A percentile compares a stretch with the other conserved stretches of the same genome.
These are phyloP conservation scores for Sarocladium brachiariae DNA, from an alignment of 2,329 filamentous ascomycete genomes.

Conservation along the genomic window DNA sequence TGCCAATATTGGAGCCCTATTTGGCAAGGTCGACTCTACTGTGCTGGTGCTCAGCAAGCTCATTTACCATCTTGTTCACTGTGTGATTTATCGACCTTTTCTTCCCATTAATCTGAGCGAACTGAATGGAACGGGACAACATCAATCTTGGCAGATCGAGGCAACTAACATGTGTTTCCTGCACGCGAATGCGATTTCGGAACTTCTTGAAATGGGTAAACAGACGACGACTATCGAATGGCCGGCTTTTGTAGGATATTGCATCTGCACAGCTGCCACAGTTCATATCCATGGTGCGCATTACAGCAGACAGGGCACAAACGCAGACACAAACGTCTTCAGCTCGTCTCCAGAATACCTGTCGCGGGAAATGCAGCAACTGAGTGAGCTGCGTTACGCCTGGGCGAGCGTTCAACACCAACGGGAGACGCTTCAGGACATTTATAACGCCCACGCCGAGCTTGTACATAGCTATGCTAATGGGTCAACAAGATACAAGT, in stretches of 20 bases:
- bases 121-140: constrained; percentile 70
- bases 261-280: constrained; percentile 77
- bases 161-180: constrained; percentile 81
- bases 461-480: constrained; percentile 66
- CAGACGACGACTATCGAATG: constrained; percentile 71
- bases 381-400: constrained; percentile 65
- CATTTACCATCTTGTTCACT: constrained; percentile 81
- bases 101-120: constrained; percentile 78
- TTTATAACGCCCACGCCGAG: constrained; percentile 73
- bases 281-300: constrained; percentile 83
- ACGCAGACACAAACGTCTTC: constrained; percentile 56
- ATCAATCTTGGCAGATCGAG: constrained; percentile 90
- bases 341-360: constrained; percentile 60
- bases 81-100: constrained; percentile 80
- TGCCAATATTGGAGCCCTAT: constrained; percentile 65
- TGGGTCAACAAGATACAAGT: constrained; percentile 62
- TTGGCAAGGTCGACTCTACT: constrained; percentile 72
- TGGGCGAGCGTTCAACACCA: constrained; percentile 80
- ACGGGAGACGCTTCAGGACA: constrained; percentile 67
- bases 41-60: constrained; percentile 76
- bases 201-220: constrained; percentile 72
- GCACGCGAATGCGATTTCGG: constrained; percentile 81
- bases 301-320: constrained; percentile 51
- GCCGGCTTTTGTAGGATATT: constrained; percentile 82
- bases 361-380: constrained; percentile 70